Conservation (phyloP, 2,329 filamentous ascomycete species). For the Taxawa tesnikishii region DNA sequence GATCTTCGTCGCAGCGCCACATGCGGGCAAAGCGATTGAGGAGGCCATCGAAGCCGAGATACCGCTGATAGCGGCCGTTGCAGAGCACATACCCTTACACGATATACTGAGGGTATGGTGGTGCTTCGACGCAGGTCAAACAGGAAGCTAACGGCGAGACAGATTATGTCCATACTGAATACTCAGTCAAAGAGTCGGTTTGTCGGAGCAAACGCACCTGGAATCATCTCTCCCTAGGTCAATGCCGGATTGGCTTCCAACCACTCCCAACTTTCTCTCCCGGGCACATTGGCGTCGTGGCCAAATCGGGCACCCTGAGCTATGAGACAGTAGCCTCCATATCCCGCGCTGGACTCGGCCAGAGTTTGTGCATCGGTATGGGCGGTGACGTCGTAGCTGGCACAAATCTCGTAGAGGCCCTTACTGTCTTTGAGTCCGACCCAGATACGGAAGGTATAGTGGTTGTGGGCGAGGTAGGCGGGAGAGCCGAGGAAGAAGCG, state of each 20-base stretch:
- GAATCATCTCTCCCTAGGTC: constrained; percentile 63
- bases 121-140: too few species aligned
- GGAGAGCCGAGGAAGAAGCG: constrained; percentile 56
- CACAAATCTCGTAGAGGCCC: constrained; percentile 60
- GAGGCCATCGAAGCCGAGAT: constrained; percentile 72
- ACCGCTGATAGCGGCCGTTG: constrained; percentile 64
- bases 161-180: constrained; percentile 57
- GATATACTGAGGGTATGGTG: constrained; percentile 59
- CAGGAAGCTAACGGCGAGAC: neutral
- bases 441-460: constrained; percentile 59
- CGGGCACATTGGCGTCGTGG: constrained; percentile 61
- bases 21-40: constrained; percentile 61
- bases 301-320: constrained; percentile 70
- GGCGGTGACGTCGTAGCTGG: constrained; percentile 65
- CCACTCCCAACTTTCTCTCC: constrained; percentile 59
- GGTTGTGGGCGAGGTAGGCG: constrained; percentile 61
- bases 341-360: constrained; percentile 60
- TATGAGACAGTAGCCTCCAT: constrained; percentile 70
- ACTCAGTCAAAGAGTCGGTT: constrained; percentile 61
- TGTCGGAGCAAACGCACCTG: constrained; percentile 70
- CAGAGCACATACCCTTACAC: constrained; percentile 68
- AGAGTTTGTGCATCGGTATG: constrained; percentile 66
- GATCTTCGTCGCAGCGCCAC: constrained; percentile 67
- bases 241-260: constrained; percentile 64
- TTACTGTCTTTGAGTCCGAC: constrained; percentile 55